Conservation (phyloP, 192 early-diverging fungal species). For the Umbelopsis sp. region DNA sequence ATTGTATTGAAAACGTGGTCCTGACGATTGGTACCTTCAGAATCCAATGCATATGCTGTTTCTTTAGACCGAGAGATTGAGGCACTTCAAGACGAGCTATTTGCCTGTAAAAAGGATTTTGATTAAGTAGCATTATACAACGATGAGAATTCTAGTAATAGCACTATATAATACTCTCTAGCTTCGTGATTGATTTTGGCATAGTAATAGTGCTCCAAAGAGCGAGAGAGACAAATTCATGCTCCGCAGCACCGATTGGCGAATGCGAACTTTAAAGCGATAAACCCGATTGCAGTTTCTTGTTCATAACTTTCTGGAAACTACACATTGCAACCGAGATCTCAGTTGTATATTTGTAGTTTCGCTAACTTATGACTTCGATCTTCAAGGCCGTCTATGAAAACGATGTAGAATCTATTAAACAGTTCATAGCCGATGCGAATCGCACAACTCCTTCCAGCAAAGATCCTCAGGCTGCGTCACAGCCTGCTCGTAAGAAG, state of each 20-base stretch:
- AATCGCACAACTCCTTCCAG: slow-evolving; percentile 5
- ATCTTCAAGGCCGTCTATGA: slow-evolving; percentile 41
- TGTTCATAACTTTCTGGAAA: not conserved
- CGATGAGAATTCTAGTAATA: too few relatives aligned
- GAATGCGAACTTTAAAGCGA: too few relatives aligned
- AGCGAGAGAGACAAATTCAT: too few relatives aligned
- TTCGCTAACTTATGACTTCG: slow-evolving; percentile 22
- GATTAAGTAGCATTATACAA: too few relatives aligned
- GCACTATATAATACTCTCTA: too few relatives aligned
- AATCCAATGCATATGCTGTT: slow-evolving; percentile 24
- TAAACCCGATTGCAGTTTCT: not conserved
- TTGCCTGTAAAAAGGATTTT: not conserved
- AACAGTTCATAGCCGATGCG: slow-evolving; percentile 26
- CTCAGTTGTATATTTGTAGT: slow-evolving; percentile 8
- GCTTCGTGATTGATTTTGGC: too few relatives aligned
- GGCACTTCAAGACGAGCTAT: slow-evolving; percentile 23
- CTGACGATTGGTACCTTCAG: not conserved
- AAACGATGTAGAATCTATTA: slow-evolving; percentile 40
- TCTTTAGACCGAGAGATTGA: slow-evolving; percentile 31
- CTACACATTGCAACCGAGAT: slow-evolving; percentile 15
- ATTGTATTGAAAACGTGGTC: not conserved
- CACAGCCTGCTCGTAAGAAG: slow-evolving; percentile 18
- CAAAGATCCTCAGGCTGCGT: slow-evolving; percentile 25
- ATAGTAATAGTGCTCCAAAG: too few relatives aligned
- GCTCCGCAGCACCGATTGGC: too few relatives aligned